Evolutionary conservation across 345 rosid genomes (phyloP), one percentile per base, ranked within the genome.

Genomic region (Salix suchowensis): DNA sequence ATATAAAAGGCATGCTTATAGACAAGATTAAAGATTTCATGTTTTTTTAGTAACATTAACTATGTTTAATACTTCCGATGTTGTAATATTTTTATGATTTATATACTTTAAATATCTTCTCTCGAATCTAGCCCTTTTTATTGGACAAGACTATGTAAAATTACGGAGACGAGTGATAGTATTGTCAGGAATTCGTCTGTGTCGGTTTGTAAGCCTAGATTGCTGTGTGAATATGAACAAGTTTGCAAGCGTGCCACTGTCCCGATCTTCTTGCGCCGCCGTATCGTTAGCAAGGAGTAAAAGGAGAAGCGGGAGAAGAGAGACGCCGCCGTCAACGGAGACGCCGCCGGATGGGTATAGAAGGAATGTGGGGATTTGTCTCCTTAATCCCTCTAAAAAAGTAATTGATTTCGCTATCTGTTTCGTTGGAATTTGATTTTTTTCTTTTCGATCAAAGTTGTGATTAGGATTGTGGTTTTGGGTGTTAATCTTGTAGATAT

Each of bases 111-210:
- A 36, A 7, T 36, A 36, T 36, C 37, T 36, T 36, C 7, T 36
- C 37, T 36, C 37, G 37, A 36, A 36, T 36, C 37, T 5, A 0
- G 37, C 37, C 37, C 7, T 36, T 36, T 36, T 36, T 36, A 36
- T 36, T 1, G 37, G 7, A 36, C 37, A 36, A 36, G 7, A 36
- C 37, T 36, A 5, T 34, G 37, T 36, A 36, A 36, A 32, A 32
- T 4, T 4, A 88, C 87, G 91, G 88, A 86, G 40, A 78, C 83
- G 80, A 80, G 75, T 76, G 82, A 58, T 58, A 23, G 64, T 65
- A 39, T 73, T 64, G 66, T 55, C 54, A 75, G 88, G 67, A 74
- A 70, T 80, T 82, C 81, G 55, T 74, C 64, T 72, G 60, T 73
- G 65, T 75, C 28, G 83, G 23, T 71, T 7, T 16, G 28, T 55